phyloP scores from a whole-genome alignment of 176 grass and related monocot genomes.

The Canna indica region DNA sequence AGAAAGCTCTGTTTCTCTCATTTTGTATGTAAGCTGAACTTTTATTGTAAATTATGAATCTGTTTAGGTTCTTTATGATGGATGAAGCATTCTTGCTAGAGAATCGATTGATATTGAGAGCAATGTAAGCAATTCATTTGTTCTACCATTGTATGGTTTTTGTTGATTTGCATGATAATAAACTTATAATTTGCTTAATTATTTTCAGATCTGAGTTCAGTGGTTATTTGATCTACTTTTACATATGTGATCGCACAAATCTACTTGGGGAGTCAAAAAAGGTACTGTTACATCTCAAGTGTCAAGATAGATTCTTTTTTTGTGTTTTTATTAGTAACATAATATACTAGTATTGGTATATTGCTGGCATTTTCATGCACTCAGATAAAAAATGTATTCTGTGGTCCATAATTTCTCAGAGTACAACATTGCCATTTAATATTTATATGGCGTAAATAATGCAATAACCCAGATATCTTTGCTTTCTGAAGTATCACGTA shows the following conservation, averaged over 20 bases:
- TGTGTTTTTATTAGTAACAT: too few relatives aligned
- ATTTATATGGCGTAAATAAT: too few relatives aligned
- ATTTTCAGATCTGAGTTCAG: slow-evolving; percentile 87
- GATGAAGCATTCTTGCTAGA: slow-evolving; percentile 67
- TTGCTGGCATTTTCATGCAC: too few relatives aligned
- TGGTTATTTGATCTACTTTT: slow-evolving; percentile 77
- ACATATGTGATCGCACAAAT: slow-evolving; percentile 81
- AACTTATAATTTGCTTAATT: slow-evolving; percentile 27
- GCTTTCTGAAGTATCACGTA: too few relatives aligned
- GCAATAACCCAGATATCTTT: too few relatives aligned
- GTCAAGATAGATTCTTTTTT: too few relatives aligned
- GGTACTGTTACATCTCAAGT: slow-evolving; percentile 33
- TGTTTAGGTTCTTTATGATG: slow-evolving; percentile 73
- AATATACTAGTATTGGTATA: too few relatives aligned
- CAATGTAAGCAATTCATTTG: slow-evolving; percentile 51
- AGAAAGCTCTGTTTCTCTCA: slow-evolving; percentile 11
- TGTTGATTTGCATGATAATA: not conserved
- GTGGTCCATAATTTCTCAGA: too few relatives aligned
- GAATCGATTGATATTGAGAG: slow-evolving; percentile 57
- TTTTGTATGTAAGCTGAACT: not conserved
- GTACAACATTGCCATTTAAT: too few relatives aligned
- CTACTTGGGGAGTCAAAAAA: slow-evolving; percentile 82
- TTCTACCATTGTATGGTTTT: slow-evolving; percentile 7
- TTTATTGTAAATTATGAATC: slow-evolving; percentile 22
- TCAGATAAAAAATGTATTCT: too few relatives aligned